Percentiles rank a stretch among this genome's conserved stretches.
Evolutionary conservation across 1,284 basidiomycete genomes (phyloP).

Genomic region (Rhodofomes roseus): DNA sequence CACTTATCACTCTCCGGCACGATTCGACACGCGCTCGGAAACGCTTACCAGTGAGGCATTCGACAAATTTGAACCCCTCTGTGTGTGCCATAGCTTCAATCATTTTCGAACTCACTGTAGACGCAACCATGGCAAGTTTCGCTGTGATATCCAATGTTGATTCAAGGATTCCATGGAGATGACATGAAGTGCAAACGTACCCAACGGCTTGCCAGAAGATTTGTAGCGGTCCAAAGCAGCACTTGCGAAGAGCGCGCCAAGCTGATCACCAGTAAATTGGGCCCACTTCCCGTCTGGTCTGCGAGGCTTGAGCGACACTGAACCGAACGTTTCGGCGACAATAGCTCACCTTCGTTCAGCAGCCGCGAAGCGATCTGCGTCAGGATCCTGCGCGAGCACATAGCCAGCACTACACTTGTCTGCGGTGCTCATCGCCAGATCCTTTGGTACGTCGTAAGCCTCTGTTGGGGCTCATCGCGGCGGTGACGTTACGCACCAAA

Average conservation of each 20-base stretch:
- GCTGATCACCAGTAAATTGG: constrained; percentile 80
- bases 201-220: constrained; percentile 52
- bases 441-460: constrained; percentile 40
- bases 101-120: constrained; percentile 88
- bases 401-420: constrained; percentile 47
- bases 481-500: constrained; percentile 10
- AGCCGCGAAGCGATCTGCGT: constrained; percentile 81
- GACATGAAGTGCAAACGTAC: constrained; percentile 26
- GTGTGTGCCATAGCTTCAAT: constrained; percentile 66
- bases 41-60: constrained; percentile 73
- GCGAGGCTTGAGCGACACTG: neutral
- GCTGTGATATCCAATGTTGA: constrained; percentile 34
- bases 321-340: no score
- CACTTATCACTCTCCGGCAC: no score
- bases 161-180: no score
- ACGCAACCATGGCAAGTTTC: constrained; percentile 79
- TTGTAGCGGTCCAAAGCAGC: constrained; percentile 58
- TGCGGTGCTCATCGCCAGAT: constrained; percentile 65
- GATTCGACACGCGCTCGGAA: neutral
- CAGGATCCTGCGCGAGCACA: constrained; percentile 83
- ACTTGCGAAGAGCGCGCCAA: constrained; percentile 74
- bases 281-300: constrained; percentile 60
- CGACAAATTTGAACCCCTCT: constrained; percentile 79
- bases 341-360: constrained; percentile 59
- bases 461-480: neutral